Conservation (phyloP, 768 basidiomycete species). For the Tricholomella constricta region DNA sequence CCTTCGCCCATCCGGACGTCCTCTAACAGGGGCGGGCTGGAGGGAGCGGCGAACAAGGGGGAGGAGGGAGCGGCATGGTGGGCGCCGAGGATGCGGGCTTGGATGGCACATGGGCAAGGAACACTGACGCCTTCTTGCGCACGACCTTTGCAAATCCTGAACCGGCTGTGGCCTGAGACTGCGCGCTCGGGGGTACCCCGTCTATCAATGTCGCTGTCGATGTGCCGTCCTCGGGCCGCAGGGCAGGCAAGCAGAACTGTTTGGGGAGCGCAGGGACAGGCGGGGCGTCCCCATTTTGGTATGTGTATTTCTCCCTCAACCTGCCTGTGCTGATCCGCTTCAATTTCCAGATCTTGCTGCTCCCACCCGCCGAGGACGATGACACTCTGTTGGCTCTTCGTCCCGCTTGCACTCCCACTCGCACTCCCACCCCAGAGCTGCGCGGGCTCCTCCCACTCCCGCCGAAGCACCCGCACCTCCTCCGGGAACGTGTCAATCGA, state of each 20-base stretch:
- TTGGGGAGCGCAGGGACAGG: slow-evolving; percentile 66
- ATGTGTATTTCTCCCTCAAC: slow-evolving; percentile 55
- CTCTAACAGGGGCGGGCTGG: no score
- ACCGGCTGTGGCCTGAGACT: slow-evolving; percentile 13
- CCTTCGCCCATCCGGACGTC: no score
- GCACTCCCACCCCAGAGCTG: slow-evolving; percentile 4
- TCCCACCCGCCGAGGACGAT: slow-evolving; percentile 22
- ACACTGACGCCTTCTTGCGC: slow-evolving; percentile 15
- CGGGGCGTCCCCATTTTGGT: slow-evolving; percentile 34
- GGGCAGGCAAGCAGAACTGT: slow-evolving; percentile 23
- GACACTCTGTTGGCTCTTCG: slow-evolving; percentile 8
- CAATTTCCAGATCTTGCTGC: slow-evolving; percentile 64
- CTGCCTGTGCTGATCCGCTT: slow-evolving; percentile 69
- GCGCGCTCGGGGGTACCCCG: not conserved
- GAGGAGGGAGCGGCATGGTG: not conserved
- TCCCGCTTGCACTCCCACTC: slow-evolving; percentile 18
- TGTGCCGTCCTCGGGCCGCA: not conserved
- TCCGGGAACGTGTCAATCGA: slow-evolving; percentile 34
- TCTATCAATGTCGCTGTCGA: not conserved
- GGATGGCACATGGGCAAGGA: slow-evolving; percentile 8
- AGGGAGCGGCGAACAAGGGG: slow-evolving; percentile 3
- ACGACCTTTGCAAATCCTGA: slow-evolving; percentile 13
- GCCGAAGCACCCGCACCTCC: slow-evolving; percentile 1
- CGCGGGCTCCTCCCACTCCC: not conserved
- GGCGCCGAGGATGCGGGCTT: not conserved